phyloP scores from a whole-genome alignment of 2,329 filamentous ascomycete genomes.

The Aspergillus novofumigatus region DNA sequence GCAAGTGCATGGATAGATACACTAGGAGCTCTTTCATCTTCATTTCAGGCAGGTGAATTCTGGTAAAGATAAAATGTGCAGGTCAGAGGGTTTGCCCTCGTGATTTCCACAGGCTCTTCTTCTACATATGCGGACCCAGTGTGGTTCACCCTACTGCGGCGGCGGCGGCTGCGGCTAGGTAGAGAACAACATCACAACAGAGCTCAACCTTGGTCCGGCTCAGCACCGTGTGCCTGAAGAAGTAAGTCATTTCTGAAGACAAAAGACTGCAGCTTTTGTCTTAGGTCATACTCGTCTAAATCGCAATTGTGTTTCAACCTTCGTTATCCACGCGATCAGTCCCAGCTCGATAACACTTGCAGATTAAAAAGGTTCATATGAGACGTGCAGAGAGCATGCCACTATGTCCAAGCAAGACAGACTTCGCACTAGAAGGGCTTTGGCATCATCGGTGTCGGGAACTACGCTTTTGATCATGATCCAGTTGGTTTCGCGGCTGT shows the following conservation, averaged over 20 bases:
- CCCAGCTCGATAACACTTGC: not conserved
- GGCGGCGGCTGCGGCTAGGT: not conserved
- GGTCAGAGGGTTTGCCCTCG: not conserved
- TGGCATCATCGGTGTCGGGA: constrained; percentile 54
- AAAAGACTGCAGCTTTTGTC: not conserved
- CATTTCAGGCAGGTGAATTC: not conserved
- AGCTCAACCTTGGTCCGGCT: not conserved
- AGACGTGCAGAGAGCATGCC: not conserved
- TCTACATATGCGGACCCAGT: no score
- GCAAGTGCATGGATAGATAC: not conserved
- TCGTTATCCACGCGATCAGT: not conserved
- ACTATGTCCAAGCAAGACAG: constrained; percentile 18
- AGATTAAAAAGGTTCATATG: not conserved
- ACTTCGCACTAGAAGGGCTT: constrained; percentile 16
- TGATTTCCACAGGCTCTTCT: not conserved
- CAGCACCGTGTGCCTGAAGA: not conserved
- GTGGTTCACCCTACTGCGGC: no score
- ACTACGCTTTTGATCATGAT: constrained; percentile 83
- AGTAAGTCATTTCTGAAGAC: not conserved
- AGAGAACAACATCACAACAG: no score
- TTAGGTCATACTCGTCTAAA: not conserved
- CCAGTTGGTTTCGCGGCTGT: constrained; percentile 77
- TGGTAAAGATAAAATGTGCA: not conserved
- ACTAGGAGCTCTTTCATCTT: not conserved
- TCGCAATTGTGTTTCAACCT: not conserved